These are phyloP conservation scores for Mycosphaerelloides madeirae DNA, from an alignment of 2,329 filamentous ascomycete genomes.

Conservation along the genomic window DNA sequence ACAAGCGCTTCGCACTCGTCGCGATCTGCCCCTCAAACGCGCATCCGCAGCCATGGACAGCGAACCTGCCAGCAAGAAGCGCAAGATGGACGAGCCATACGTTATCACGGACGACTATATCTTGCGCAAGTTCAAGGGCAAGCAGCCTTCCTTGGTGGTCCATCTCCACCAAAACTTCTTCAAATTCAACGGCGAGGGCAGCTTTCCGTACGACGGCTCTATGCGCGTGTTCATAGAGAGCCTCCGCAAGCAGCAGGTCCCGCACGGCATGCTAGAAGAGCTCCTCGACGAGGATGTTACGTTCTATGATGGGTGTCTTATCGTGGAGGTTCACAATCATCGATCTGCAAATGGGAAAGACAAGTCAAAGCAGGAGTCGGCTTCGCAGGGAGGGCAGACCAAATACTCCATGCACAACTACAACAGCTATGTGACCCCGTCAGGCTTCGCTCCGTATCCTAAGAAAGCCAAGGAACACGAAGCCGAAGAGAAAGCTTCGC, in stretches of 20 bases:
- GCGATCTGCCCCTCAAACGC: slow-evolving; percentile 24
- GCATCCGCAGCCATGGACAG: slow-evolving; percentile 25
- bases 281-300: slow-evolving; percentile 65
- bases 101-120: slow-evolving; percentile 74
- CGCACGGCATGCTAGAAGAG: slow-evolving; percentile 81
- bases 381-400: slow-evolving; percentile 54
- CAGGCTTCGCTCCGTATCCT: slow-evolving; percentile 72
- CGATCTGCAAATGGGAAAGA: slow-evolving; percentile 56
- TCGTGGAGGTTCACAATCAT: slow-evolving; percentile 90
- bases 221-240: slow-evolving; percentile 77
- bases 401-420: slow-evolving; percentile 90
- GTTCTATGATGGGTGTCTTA: slow-evolving; percentile 92
- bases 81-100: slow-evolving; percentile 30
- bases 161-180: slow-evolving; percentile 84
- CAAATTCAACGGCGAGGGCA: slow-evolving; percentile 88
- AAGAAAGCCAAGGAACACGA: slow-evolving; percentile 31
- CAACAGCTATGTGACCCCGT: slow-evolving; percentile 84
- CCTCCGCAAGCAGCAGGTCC: slow-evolving; percentile 68
- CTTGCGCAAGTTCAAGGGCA: slow-evolving; percentile 69
- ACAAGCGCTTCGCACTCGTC: slow-evolving; percentile 41
- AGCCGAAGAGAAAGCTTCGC: slow-evolving; percentile 42
- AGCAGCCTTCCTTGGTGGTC: slow-evolving; percentile 75
- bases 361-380: slow-evolving; percentile 40
- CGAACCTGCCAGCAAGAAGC: slow-evolving; percentile 23
- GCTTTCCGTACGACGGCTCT: slow-evolving; percentile 85